These are phyloP conservation scores for Cucurbitaria berberidis DNA, from an alignment of 2,329 filamentous ascomycete species.

Conservation along the genomic window DNA sequence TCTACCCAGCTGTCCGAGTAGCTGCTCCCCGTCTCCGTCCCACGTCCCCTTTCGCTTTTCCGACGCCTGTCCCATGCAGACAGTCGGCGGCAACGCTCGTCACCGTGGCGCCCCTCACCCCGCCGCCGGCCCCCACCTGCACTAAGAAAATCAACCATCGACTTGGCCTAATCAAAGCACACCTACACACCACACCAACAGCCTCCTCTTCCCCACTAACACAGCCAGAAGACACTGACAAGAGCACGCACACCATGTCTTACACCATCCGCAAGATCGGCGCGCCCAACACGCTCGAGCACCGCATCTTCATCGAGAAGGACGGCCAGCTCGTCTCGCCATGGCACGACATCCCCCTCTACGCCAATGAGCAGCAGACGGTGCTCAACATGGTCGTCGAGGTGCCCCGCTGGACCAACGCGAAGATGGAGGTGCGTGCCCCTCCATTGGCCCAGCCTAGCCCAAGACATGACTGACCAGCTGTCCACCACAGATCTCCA, in stretches of 20 bases:
- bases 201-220: slow-evolving; percentile 22
- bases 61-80: slow-evolving; percentile 43
- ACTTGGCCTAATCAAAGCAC: slow-evolving; percentile 48
- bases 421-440: slow-evolving; percentile 89
- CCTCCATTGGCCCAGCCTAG: slow-evolving; percentile 10
- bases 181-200: slow-evolving; percentile 43
- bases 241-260: slow-evolving; percentile 56
- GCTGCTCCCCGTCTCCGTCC: slow-evolving; percentile 16
- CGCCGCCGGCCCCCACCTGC: slow-evolving; percentile 46
- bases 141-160: slow-evolving; percentile 39
- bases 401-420: slow-evolving; percentile 99
- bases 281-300: slow-evolving; percentile 90
- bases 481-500: slow-evolving; percentile 76
- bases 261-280: slow-evolving; percentile 88
- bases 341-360: slow-evolving; percentile 98
- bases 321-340: slow-evolving; percentile 92
- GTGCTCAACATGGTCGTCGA: slow-evolving; percentile 99
- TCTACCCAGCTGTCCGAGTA: slow-evolving; percentile 29
- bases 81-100: slow-evolving; percentile 45
- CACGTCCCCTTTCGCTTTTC: slow-evolving; percentile 26
- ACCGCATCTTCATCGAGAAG: slow-evolving; percentile 97
- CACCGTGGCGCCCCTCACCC: slow-evolving; percentile 47
- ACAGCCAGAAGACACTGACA: slow-evolving; percentile 9
- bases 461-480: slow-evolving; percentile 26
- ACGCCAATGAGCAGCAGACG: slow-evolving; percentile 93